Conservation (phyloP, 2,329 filamentous ascomycete genomes). For the Aspergillus sclerotialis region DNA sequence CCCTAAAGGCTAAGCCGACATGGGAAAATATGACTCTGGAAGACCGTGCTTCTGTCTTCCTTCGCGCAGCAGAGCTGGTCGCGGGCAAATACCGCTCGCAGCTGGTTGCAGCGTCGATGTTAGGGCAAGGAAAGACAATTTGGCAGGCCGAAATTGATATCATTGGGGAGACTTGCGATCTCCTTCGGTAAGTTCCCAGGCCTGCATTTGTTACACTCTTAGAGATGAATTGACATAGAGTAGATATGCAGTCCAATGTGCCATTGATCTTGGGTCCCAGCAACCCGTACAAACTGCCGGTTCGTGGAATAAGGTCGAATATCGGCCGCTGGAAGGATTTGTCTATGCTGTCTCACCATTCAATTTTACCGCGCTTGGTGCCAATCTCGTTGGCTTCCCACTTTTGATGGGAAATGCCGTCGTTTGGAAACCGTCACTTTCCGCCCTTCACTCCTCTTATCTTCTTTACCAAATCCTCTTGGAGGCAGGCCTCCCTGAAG, state of each 20-base stretch:
- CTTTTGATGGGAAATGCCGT: slow-evolving; percentile 91
- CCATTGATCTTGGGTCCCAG: slow-evolving; percentile 78
- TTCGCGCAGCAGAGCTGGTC: slow-evolving; percentile 91
- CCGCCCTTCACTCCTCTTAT: slow-evolving; percentile 83
- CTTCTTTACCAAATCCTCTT: slow-evolving; percentile 83
- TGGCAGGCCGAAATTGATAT: slow-evolving; percentile 99
- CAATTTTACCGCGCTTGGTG: slow-evolving; percentile 95
- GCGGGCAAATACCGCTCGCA: slow-evolving; percentile 92
- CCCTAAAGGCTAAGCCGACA: slow-evolving; percentile 73
- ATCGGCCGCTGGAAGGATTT: slow-evolving; percentile 87
- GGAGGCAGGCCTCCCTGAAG: slow-evolving; percentile 80
- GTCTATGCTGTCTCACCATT: slow-evolving; percentile 92
- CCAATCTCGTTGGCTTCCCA: slow-evolving; percentile 75
- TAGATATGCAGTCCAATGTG: slow-evolving; percentile 66
- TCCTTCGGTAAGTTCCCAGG: slow-evolving; percentile 84
- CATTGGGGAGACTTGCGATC: slow-evolving; percentile 86
- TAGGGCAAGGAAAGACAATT: slow-evolving; percentile 95
- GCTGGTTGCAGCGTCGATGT: slow-evolving; percentile 91
- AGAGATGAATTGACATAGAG: too few species aligned
- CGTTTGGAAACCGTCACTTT: slow-evolving; percentile 93
- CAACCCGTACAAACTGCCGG: slow-evolving; percentile 61
- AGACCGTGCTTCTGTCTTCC: slow-evolving; percentile 85
- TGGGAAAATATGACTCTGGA: slow-evolving; percentile 87
- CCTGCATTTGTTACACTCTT: too few species aligned
- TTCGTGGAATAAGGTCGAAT: slow-evolving; percentile 62